These are phyloP conservation scores for Fibroporia radiculosa DNA, from an alignment of 768 basidiomycete genomes.

Conservation along the genomic window DNA sequence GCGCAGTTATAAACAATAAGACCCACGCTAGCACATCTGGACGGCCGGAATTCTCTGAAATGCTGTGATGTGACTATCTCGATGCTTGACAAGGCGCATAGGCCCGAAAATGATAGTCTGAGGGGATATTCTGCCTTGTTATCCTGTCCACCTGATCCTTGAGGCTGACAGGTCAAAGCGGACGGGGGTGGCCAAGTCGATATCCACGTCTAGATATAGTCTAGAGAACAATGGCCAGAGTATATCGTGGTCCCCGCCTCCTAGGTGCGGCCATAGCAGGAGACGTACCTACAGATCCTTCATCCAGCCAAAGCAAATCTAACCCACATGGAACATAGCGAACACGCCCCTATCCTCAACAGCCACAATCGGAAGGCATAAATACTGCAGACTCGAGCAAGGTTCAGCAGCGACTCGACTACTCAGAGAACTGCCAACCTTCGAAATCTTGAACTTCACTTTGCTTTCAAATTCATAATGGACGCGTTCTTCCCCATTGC, in stretches of 20 bases:
- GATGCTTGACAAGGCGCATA: too few species aligned
- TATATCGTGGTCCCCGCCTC: background rate
- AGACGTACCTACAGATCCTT: background rate
- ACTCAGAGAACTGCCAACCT: background rate
- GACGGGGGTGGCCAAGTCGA: background rate
- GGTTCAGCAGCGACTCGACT: background rate
- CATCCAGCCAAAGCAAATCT: background rate
- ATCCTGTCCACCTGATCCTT: too few species aligned
- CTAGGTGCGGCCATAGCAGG: background rate
- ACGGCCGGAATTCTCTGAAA: too few species aligned
- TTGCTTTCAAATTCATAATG: constrained; percentile 1
- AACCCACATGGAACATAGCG: background rate
- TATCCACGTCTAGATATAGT: background rate
- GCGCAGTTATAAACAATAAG: too few species aligned
- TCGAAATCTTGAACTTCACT: background rate
- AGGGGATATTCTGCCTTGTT: too few species aligned
- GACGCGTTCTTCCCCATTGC: constrained; percentile 18
- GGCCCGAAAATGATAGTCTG: too few species aligned
- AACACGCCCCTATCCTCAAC: background rate
- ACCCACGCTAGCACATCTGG: too few species aligned
- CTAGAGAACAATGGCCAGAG: background rate
- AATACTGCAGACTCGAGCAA: background rate
- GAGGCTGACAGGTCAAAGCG: too few species aligned
- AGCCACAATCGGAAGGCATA: background rate
- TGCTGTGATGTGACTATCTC: too few species aligned